Evolutionary conservation across 495 filamentous ascomycete genomes (phyloP).

Genomic region (Penicillium atrosanguineum): DNA sequence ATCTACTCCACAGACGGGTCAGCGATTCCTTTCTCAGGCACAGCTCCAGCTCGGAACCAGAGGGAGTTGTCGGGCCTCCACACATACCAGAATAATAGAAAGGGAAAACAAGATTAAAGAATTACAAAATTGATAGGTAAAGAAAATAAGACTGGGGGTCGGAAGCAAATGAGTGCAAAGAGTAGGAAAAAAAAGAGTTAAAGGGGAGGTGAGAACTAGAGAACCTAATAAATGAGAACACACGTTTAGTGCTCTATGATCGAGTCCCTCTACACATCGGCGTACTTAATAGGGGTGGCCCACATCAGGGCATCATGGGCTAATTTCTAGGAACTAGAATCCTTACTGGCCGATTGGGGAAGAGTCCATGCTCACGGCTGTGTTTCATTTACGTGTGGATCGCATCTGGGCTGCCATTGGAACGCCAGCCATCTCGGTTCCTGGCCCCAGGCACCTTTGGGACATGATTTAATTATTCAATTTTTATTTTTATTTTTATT

Average conservation of each 20-base stretch:
- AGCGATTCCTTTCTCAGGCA: conserved; percentile 1
- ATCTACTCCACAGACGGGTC: conserved; percentile 10
- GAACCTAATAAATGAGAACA: neutral
- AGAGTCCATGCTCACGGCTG: conserved; percentile 8
- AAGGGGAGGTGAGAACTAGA: neutral
- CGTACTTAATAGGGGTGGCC: conserved; percentile 19
- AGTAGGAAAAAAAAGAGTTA: neutral
- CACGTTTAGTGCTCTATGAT: neutral
- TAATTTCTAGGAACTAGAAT: neutral
- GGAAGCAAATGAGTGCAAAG: neutral
- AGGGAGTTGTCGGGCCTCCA: neutral
- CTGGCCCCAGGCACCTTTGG: neutral
- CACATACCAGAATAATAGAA: neutral
- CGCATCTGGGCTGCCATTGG: conserved; percentile 11
- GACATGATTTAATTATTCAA: no score
- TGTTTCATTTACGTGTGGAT: conserved; percentile 25
- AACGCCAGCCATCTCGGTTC: neutral
- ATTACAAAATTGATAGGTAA: neutral
- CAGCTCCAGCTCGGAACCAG: neutral
- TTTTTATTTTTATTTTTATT: neutral
- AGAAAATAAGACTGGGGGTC: neutral
- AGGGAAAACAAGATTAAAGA: neutral
- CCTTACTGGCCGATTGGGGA: conserved; percentile 9
- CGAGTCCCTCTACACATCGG: conserved; percentile 2
- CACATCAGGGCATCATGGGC: conserved; percentile 9